Evolutionary conservation across 164 flowering plant genomes (phyloP).

Genomic region (Nymphaea colorata): DNA sequence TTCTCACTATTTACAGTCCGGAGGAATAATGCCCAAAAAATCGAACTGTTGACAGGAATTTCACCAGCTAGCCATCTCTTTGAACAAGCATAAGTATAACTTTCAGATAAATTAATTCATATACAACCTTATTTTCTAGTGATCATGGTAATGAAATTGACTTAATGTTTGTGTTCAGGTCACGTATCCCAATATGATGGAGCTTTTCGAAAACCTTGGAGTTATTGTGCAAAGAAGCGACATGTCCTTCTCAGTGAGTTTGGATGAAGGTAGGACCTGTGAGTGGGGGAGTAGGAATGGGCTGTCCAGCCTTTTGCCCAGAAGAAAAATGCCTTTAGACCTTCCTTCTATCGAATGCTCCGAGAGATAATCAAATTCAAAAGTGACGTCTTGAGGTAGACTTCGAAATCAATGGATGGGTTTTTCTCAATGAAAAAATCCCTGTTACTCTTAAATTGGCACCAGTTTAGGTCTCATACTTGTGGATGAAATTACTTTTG

Average conservation of each 20-base stretch:
- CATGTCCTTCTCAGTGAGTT: conserved; percentile 88
- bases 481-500: no score
- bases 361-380: conserved; percentile 69
- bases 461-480: no score
- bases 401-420: not conserved
- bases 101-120: no score
- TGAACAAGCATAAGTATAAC: no score
- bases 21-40: no score
- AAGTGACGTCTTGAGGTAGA: conserved; percentile 51
- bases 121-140: no score
- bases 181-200: conserved; percentile 91
- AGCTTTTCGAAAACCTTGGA: conserved; percentile 78
- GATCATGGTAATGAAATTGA: no score
- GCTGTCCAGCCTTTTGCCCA: conserved; percentile 69
- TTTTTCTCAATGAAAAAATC: no score
- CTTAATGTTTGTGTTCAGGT: conserved; percentile 29
- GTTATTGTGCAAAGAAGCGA: conserved; percentile 80
- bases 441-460: no score
- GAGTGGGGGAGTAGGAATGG: conserved; percentile 95
- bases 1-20: no score
- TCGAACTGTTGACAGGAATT: no score
- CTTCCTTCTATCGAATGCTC: conserved; percentile 76
- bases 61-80: no score
- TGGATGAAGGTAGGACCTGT: conserved; percentile 54
- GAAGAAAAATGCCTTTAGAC: conserved; percentile 60